Evolutionary conservation across 495 filamentous ascomycete species (phyloP).

Genomic region (Aspergillus sparsus): DNA sequence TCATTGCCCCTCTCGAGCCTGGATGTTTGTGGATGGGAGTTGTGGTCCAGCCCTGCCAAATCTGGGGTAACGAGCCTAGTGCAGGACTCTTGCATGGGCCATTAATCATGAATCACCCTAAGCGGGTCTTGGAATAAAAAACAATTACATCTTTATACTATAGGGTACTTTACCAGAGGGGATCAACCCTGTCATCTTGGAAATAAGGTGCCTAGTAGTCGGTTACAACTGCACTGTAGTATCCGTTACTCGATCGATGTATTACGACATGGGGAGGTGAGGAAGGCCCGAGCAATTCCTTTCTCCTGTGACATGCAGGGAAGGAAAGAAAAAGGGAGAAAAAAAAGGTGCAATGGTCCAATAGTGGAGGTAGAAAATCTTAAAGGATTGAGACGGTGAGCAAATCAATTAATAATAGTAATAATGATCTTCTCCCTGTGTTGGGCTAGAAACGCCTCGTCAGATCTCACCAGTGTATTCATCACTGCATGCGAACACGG

Average conservation of each 20-base stretch:
- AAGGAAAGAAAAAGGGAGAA: background rate
- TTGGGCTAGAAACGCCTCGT: constrained; percentile 10
- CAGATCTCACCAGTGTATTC: constrained; percentile 4
- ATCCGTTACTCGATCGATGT: constrained; percentile 5
- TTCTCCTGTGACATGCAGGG: constrained; percentile 2
- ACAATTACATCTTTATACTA: too few species aligned
- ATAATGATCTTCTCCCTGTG: constrained; percentile 16
- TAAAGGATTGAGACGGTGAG: constrained; percentile 22
- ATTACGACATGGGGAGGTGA: background rate
- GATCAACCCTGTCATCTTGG: too few species aligned
- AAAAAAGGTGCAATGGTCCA: background rate
- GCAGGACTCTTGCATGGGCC: background rate
- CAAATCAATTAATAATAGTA: constrained; percentile 8
- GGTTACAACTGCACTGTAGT: background rate
- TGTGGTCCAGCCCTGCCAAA: constrained; percentile 17
- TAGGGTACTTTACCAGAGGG: too few species aligned
- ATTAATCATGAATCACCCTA: too few species aligned
- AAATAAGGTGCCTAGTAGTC: background rate
- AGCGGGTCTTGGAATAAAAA: too few species aligned
- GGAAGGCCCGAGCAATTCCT: background rate
- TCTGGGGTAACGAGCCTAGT: constrained; percentile 15
- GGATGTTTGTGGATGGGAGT: background rate
- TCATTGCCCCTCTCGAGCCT: constrained; percentile 1
- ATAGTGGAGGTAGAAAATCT: constrained; percentile 2
- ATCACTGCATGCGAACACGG: constrained; percentile 1